These are phyloP conservation scores for Podaxis sp. DNA, from an alignment of 768 basidiomycete species.

Conservation along the genomic window DNA sequence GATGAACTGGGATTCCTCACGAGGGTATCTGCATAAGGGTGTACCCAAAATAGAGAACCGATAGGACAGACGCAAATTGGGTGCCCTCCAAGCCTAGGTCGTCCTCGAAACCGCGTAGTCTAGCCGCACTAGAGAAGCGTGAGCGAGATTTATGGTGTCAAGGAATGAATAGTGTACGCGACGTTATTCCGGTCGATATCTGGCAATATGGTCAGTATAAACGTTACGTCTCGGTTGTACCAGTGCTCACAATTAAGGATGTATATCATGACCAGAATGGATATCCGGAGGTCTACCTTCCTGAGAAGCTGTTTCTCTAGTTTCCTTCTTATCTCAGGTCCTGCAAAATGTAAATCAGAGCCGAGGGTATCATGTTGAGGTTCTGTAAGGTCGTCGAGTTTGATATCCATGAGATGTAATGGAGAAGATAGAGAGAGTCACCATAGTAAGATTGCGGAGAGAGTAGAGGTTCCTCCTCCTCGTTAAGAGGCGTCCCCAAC, in stretches of 20 bases:
- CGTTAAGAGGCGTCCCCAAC: neutral
- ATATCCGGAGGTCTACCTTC: constrained; percentile 53
- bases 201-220: constrained; percentile 12
- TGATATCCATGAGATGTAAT: neutral
- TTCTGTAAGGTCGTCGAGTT: constrained; percentile 1
- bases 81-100: constrained; percentile 57
- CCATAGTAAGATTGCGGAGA: constrained; percentile 3
- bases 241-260: constrained; percentile 40
- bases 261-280: constrained; percentile 46
- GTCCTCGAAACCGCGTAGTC: constrained; percentile 63
- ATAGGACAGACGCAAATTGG: constrained; percentile 61
- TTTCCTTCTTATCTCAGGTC: constrained; percentile 22
- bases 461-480: constrained; percentile 15
- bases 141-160: neutral
- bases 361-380: constrained; percentile 21
- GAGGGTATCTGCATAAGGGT: constrained; percentile 74
- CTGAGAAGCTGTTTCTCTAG: constrained; percentile 39
- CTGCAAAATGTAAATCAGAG: constrained; percentile 26
- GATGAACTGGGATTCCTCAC: constrained; percentile 28
- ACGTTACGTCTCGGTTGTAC: neutral
- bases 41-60: constrained; percentile 67
- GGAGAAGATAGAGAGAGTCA: neutral
- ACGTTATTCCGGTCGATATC: constrained; percentile 76
- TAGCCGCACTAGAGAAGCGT: constrained; percentile 47
- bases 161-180: constrained; percentile 34